Percentiles rank a stretch among this genome's conserved stretches.
phyloP scores from a whole-genome alignment of 768 basidiomycete genomes.

The Calocybe indica region DNA sequence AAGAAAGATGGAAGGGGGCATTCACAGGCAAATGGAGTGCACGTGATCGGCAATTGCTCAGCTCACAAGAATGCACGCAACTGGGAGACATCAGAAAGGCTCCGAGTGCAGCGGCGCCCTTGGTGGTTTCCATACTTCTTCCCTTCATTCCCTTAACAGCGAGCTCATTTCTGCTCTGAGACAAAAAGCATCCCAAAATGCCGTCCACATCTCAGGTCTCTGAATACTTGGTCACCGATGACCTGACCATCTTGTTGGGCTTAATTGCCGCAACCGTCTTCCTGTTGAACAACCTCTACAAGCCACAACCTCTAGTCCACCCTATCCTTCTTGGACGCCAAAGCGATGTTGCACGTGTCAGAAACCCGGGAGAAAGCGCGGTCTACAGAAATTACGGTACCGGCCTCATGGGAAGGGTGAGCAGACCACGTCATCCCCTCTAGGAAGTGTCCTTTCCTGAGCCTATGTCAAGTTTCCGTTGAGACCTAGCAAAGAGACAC shows the following conservation, averaged over 20 bases:
- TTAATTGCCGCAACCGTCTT: constrained; percentile 74
- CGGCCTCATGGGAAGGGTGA: constrained; percentile 73
- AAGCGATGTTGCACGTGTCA: constrained; percentile 80
- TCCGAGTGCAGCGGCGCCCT: no score
- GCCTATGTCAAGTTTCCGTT: constrained; percentile 56
- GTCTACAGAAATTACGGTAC: constrained; percentile 89
- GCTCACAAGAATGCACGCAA: no score
- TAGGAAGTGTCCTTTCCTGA: constrained; percentile 1
- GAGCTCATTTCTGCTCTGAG: no score
- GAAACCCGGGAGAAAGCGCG: constrained; percentile 78
- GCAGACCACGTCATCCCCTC: constrained; percentile 15
- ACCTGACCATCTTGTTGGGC: constrained; percentile 71
- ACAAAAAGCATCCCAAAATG: constrained; percentile 8
- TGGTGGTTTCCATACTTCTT: no score
- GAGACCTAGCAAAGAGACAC: constrained; percentile 66
- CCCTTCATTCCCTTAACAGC: no score
- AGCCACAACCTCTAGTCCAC: constrained; percentile 81
- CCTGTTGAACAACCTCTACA: constrained; percentile 72
- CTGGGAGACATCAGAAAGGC: no score
- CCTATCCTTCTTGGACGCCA: constrained; percentile 92
- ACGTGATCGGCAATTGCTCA: no score
- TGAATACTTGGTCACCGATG: constrained; percentile 69
- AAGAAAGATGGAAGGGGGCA: constrained; percentile 2
- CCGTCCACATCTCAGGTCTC: constrained; percentile 30
- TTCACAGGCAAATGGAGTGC: no score